Conservation (phyloP, 75 land plant genomes). For the Selaginella tamariscina region DNA sequence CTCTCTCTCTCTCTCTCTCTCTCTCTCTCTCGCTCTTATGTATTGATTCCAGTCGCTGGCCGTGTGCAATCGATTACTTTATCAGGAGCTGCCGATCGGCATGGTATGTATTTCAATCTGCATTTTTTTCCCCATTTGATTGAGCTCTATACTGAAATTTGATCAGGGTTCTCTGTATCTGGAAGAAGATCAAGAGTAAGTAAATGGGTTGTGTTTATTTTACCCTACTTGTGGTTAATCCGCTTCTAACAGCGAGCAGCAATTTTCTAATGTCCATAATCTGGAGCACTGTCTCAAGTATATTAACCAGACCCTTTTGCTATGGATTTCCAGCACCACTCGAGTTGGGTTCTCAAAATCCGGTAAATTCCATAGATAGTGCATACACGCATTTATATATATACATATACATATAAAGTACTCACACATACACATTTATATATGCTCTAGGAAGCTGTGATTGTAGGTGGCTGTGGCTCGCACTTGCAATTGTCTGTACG, state of each 20-base stretch:
- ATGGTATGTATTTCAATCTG: no score
- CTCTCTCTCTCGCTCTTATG: neutral
- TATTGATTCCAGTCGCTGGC: neutral
- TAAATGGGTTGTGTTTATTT: neutral
- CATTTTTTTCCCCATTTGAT: neutral
- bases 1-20: no score
- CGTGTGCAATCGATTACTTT: neutral
- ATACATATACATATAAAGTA: neutral
- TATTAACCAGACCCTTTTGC: conserved; percentile 75
- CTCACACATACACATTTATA: neutral
- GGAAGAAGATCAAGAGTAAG: neutral
- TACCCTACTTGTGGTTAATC: neutral
- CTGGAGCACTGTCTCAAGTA: conserved; percentile 91
- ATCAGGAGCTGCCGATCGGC: no score
- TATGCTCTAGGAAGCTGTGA: neutral
- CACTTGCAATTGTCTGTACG: neutral
- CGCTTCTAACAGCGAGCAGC: neutral
- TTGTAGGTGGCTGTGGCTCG: conserved; percentile 1
- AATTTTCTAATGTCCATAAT: conserved; percentile 66
- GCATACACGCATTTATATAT: neutral
- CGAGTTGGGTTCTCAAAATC: conserved; percentile 67
- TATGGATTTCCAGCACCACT: conserved; percentile 90
- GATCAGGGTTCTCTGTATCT: neutral
- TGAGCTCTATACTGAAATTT: neutral
- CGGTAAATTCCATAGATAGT: conserved; percentile 26